Evolutionary conservation across 768 basidiomycete genomes (phyloP).

Genomic region (Coprinopsis marcescibilis): DNA sequence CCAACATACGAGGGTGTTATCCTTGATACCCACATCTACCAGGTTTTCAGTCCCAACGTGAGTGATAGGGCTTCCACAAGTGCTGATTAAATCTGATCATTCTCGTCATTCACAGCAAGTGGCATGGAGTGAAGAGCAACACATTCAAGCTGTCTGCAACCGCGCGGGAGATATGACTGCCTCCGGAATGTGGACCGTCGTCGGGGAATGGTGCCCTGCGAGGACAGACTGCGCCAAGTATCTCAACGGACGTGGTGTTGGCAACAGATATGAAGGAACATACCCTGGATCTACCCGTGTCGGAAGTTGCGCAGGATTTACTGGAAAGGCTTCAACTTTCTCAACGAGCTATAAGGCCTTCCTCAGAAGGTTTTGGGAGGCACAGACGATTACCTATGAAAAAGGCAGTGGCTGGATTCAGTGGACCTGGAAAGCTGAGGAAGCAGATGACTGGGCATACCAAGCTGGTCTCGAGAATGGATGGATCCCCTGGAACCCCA

Average conservation of each 20-base stretch:
- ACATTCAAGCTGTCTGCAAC: conserved; percentile 54
- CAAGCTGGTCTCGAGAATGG: conserved; percentile 73
- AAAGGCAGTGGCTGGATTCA: conserved; percentile 64
- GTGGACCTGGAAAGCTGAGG: conserved; percentile 83
- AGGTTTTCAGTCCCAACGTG: conserved; percentile 58
- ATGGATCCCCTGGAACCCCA: conserved; percentile 70
- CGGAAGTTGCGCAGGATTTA: conserved; percentile 66
- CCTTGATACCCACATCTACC: conserved; percentile 77
- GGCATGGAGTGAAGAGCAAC: conserved; percentile 38
- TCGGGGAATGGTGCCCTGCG: conserved; percentile 84
- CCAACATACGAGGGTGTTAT: conserved; percentile 56
- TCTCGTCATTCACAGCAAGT: conserved; percentile 28
- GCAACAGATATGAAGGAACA: conserved; percentile 61
- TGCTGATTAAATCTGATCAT: conserved; percentile 2
- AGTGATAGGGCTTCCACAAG: conserved; percentile 16
- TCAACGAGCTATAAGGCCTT: conserved; percentile 72
- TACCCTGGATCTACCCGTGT: conserved; percentile 54
- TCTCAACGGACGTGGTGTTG: conserved; percentile 73
- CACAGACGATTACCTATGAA: conserved; percentile 72
- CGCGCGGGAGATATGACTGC: conserved; percentile 36
- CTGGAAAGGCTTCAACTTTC: conserved; percentile 67
- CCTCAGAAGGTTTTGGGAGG: conserved; percentile 77
- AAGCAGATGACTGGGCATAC: conserved; percentile 87
- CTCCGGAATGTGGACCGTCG: conserved; percentile 69
- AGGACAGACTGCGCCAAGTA: conserved; percentile 74